phyloP scores from a whole-genome alignment of 164 flowering plant genomes.

The Berberis vulgaris region DNA sequence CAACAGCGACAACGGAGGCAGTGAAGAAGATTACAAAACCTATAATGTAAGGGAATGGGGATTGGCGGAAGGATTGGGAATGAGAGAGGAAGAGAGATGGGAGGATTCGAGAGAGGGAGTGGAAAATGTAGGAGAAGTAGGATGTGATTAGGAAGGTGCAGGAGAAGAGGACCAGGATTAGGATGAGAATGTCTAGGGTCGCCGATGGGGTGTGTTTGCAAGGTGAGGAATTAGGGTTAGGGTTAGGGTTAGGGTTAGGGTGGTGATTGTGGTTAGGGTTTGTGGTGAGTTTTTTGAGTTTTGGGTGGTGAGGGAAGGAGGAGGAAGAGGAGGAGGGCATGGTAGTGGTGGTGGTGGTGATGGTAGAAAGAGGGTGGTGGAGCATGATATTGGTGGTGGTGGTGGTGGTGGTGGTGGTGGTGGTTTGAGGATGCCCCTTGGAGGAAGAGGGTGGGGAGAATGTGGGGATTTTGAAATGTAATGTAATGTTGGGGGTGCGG shows the following conservation, averaged over 20 bases:
- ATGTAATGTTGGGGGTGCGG: too few relatives aligned
- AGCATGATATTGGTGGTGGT: too few relatives aligned
- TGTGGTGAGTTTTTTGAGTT: constrained; percentile 9
- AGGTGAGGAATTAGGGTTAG: constrained; percentile 17
- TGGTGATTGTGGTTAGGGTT: constrained; percentile 13
- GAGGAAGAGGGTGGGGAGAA: too few relatives aligned
- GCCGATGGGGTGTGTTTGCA: constrained; percentile 73
- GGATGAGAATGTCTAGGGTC: constrained; percentile 48
- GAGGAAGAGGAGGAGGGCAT: constrained; percentile 12
- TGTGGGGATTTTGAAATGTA: too few relatives aligned
- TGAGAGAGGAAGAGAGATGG: constrained; percentile 11
- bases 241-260: constrained; percentile 20
- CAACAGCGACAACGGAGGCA: constrained; percentile 15
- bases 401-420: constrained; percentile 14
- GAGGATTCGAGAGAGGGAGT: constrained; percentile 59
- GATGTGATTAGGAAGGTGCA: constrained; percentile 11
- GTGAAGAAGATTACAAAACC: constrained; percentile 30
- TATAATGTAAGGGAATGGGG: constrained; percentile 21
- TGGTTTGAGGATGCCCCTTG: too few relatives aligned
- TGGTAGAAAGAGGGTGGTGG: too few relatives aligned
- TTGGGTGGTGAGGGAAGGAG: constrained; percentile 8
- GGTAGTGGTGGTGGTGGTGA: constrained; percentile 20
- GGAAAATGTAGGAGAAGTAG: constrained; percentile 34
- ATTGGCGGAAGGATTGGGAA: constrained; percentile 14
- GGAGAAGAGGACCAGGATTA: constrained; percentile 14